Percentiles rank a stretch among this genome's conserved stretches.
Evolutionary conservation across 2,329 filamentous ascomycete genomes (phyloP).

Genomic region (Atkinsonella texensis): DNA sequence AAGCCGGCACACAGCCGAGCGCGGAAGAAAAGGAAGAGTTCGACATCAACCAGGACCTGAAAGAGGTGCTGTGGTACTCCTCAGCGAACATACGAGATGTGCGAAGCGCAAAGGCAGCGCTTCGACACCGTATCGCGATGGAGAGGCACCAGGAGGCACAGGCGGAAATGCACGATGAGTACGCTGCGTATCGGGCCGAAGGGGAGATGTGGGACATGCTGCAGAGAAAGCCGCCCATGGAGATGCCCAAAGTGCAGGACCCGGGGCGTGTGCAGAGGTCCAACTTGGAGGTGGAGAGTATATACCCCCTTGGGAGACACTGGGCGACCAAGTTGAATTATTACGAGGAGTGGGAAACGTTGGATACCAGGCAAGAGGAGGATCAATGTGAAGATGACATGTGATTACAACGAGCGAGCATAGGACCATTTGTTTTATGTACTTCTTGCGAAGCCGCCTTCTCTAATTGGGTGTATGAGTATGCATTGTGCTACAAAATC

Average conservation of each 20-base stretch:
- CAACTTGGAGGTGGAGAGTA: constrained; percentile 21
- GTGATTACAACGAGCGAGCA: neutral
- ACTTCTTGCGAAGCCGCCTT: neutral
- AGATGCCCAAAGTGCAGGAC: constrained; percentile 18
- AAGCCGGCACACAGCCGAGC: constrained; percentile 4
- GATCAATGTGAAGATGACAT: neutral
- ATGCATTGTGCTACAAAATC: neutral
- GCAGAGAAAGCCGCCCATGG: constrained; percentile 24
- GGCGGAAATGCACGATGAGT: constrained; percentile 30
- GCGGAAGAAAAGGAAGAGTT: constrained; percentile 16
- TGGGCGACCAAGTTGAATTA: constrained; percentile 28
- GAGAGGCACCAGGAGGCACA: constrained; percentile 32
- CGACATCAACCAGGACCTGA: constrained; percentile 24
- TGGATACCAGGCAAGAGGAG: constrained; percentile 1
- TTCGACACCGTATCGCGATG: constrained; percentile 26
- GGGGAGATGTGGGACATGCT: constrained; percentile 33
- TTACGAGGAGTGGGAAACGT: constrained; percentile 31
- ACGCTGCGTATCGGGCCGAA: constrained; percentile 29
- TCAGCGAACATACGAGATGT: constrained; percentile 27
- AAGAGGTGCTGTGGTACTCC: constrained; percentile 31
- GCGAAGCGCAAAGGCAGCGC: constrained; percentile 20
- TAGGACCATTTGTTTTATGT: neutral
- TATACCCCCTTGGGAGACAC: constrained; percentile 23
- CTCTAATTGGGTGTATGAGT: neutral
- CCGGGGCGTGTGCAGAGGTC: constrained; percentile 17